These are phyloP conservation scores for Yamadazyma diospyri DNA, from an alignment of 1,139 yeast genomes.

Conservation along the genomic window DNA sequence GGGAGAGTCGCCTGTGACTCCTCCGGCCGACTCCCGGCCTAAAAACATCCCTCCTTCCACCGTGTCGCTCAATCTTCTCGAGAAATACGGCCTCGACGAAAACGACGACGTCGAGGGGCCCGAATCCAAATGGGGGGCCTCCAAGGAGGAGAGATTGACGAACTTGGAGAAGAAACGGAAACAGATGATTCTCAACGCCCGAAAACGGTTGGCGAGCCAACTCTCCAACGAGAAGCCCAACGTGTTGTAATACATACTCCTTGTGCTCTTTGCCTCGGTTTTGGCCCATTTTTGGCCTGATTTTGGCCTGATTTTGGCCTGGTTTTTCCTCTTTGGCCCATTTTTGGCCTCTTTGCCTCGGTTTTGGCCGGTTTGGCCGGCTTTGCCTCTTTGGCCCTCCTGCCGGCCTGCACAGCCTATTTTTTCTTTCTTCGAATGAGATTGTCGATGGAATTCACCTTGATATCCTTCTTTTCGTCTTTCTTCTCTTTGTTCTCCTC, in stretches of 20 bases:
- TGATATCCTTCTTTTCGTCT: conserved; percentile 6
- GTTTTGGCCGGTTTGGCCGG: no score
- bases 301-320: no score
- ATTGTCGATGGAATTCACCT: conserved; percentile 9
- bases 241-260: neutral
- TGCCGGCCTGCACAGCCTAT: no score
- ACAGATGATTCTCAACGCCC: conserved; percentile 43
- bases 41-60: conserved; percentile 14
- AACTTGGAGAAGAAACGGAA: conserved; percentile 30
- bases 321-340: no score
- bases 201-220: conserved; percentile 38
- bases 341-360: no score
- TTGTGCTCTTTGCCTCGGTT: no score
- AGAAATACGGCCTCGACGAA: conserved; percentile 31
- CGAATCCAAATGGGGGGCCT: conserved; percentile 16
- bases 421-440: conserved; percentile 27
- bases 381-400: no score
- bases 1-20: conserved; percentile 22
- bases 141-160: conserved; percentile 18
- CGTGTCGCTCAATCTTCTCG: conserved; percentile 30
- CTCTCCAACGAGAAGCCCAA: conserved; percentile 21
- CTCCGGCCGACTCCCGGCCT: conserved; percentile 7
- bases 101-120: conserved; percentile 5
- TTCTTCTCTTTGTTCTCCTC: no score
- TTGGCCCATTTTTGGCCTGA: no score